Evolutionary conservation across 345 rosid genomes (phyloP).

Genomic region (Abelmoschus esculentus): DNA sequence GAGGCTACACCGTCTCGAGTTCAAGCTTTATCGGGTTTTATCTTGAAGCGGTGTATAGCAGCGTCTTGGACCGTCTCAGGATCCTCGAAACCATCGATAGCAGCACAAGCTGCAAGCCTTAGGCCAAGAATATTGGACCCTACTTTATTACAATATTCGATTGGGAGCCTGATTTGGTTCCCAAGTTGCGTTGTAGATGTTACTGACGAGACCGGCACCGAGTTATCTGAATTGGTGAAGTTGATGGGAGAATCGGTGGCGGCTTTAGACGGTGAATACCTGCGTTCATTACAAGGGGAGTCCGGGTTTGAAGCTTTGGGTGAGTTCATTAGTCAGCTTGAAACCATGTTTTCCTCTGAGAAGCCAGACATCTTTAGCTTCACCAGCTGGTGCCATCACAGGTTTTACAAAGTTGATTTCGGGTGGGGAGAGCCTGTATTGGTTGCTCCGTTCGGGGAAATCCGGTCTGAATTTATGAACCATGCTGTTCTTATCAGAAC

Average conservation of each 20-base stretch:
- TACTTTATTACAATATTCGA: background rate
- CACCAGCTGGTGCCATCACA: background rate
- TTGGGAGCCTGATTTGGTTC: background rate
- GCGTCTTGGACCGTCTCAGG: background rate
- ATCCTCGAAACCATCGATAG: background rate
- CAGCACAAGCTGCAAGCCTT: background rate
- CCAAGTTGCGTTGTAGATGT: background rate
- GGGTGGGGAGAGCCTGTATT: background rate
- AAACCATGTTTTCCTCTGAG: background rate
- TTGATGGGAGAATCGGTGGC: background rate
- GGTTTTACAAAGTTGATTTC: background rate
- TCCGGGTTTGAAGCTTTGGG: background rate
- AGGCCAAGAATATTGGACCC: background rate
- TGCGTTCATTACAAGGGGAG: background rate
- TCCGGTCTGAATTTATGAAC: background rate
- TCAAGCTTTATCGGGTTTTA: background rate
- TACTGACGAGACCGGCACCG: background rate
- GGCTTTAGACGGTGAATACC: background rate
- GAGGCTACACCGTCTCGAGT: background rate
- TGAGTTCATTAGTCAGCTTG: background rate
- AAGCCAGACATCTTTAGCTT: background rate
- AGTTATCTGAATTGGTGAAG: background rate
- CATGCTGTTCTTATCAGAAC: background rate
- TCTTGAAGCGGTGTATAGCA: background rate
- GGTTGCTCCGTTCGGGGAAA: slow-evolving; percentile 1